A percentile compares a stretch with the other conserved stretches of the same genome.
Evolutionary conservation across 371 early-diverging fungal species (phyloP).

Genomic region (Apophysomyces ossiformis): DNA sequence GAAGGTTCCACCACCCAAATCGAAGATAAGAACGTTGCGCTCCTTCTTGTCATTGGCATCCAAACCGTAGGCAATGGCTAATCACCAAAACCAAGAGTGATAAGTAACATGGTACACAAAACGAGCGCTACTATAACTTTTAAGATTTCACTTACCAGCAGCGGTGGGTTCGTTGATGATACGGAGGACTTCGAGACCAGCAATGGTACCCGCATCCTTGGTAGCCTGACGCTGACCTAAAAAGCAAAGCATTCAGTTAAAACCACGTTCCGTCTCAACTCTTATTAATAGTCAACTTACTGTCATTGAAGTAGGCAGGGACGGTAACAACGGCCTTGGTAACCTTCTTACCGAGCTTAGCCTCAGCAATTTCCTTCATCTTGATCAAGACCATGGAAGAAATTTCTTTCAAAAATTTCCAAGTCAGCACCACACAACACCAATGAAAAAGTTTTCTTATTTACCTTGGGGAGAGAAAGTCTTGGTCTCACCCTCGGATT

Average conservation of each 20-base stretch:
- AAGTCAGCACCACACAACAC: slow-evolving; percentile 41
- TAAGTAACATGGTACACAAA: no score
- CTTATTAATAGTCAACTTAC: slow-evolving; percentile 6
- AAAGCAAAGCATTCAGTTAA: background rate
- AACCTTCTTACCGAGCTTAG: slow-evolving; percentile 79
- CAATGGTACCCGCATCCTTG: slow-evolving; percentile 81
- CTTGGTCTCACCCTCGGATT: slow-evolving; percentile 92
- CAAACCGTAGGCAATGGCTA: slow-evolving; percentile 91
- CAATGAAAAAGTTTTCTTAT: slow-evolving; percentile 94
- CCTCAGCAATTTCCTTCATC: slow-evolving; percentile 94
- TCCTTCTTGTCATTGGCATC: slow-evolving; percentile 80
- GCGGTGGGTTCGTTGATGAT: slow-evolving; percentile 97
- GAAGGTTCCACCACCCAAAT: slow-evolving; percentile 97
- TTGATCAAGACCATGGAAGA: slow-evolving; percentile 86
- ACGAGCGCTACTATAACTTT: no score
- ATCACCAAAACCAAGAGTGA: no score
- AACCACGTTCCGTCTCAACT: background rate
- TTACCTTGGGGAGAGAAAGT: slow-evolving; percentile 85
- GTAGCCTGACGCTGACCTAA: slow-evolving; percentile 78
- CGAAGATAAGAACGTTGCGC: slow-evolving; percentile 85
- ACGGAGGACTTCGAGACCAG: slow-evolving; percentile 77
- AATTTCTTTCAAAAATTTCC: slow-evolving; percentile 60
- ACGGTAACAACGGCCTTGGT: slow-evolving; percentile 84
- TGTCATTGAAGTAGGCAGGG: slow-evolving; percentile 80
- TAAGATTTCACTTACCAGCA: slow-evolving; percentile 54